These are phyloP conservation scores for Russula emetica DNA, from an alignment of 768 basidiomycete genomes.

Conservation along the genomic window DNA sequence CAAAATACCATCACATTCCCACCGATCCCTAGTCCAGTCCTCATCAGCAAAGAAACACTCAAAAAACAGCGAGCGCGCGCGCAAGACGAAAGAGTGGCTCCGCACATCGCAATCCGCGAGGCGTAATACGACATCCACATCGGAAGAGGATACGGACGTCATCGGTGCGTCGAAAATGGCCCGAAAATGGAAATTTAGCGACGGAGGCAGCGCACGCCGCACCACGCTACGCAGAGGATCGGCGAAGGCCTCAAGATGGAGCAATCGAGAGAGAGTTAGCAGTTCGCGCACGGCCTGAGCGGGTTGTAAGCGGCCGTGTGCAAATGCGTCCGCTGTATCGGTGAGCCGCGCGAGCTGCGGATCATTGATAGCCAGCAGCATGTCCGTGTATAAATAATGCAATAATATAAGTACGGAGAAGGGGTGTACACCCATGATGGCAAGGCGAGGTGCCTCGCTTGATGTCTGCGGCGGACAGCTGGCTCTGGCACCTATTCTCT, in stretches of 20 bases:
- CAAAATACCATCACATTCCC: slow-evolving; percentile 49
- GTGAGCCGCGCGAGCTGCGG: slow-evolving; percentile 51
- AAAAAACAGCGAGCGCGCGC: slow-evolving; percentile 82
- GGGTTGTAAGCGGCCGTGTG: slow-evolving; percentile 41
- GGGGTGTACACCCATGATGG: slow-evolving; percentile 54
- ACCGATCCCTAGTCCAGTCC: slow-evolving; percentile 72
- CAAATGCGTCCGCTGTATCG: slow-evolving; percentile 36
- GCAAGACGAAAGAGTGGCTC: slow-evolving; percentile 71
- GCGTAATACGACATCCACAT: slow-evolving; percentile 73
- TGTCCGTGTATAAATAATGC: slow-evolving; percentile 86
- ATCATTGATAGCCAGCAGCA: slow-evolving; percentile 81
- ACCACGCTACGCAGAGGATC: slow-evolving; percentile 55
- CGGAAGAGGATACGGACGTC: slow-evolving; percentile 43
- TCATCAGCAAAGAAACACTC: slow-evolving; percentile 74
- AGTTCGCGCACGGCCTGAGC: slow-evolving; percentile 61
- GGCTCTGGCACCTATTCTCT: not conserved
- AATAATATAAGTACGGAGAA: slow-evolving; percentile 71
- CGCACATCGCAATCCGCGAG: slow-evolving; percentile 62
- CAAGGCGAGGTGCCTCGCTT: slow-evolving; percentile 33
- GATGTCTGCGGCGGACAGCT: slow-evolving; percentile 20
- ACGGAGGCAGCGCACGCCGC: slow-evolving; percentile 49
- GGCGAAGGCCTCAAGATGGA: slow-evolving; percentile 54
- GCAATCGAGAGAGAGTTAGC: slow-evolving; percentile 47
- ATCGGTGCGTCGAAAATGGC: slow-evolving; percentile 41
- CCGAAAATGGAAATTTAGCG: slow-evolving; percentile 48